These are phyloP conservation scores for Candida wancherniae DNA, from an alignment of 805 yeast species.

Conservation along the genomic window DNA sequence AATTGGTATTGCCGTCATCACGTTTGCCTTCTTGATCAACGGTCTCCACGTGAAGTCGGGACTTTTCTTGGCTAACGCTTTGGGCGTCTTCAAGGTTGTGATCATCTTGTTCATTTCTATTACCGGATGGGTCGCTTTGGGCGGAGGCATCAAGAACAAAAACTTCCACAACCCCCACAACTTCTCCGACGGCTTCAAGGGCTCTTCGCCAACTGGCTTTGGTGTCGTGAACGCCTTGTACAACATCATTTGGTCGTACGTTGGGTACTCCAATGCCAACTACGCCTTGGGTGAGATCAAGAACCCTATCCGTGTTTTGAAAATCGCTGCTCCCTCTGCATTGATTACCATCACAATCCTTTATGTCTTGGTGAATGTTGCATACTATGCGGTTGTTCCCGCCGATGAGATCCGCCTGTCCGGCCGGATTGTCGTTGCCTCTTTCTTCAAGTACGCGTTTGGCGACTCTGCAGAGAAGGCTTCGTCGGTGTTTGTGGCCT, in stretches of 20 bases:
- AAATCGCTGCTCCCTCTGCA: conserved; percentile 71
- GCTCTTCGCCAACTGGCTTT: conserved; percentile 52
- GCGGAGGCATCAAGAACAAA: conserved; percentile 56
- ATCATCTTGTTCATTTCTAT: conserved; percentile 65
- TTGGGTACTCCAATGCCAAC: conserved; percentile 80
- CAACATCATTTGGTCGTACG: conserved; percentile 80
- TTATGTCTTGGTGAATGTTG: conserved; percentile 72
- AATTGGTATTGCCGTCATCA: conserved; percentile 68
- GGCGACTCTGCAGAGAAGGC: conserved; percentile 67
- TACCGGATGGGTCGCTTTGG: conserved; percentile 81
- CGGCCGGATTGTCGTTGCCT: conserved; percentile 70
- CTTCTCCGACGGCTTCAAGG: conserved; percentile 54
- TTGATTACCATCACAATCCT: conserved; percentile 55
- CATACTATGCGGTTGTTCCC: conserved; percentile 80
- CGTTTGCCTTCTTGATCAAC: conserved; percentile 64
- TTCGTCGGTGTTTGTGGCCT: conserved; percentile 72
- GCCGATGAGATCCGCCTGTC: conserved; percentile 54
- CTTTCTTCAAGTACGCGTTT: conserved; percentile 68
- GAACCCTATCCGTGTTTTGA: conserved; percentile 66
- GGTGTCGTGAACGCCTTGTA: conserved; percentile 73
- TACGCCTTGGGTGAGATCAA: conserved; percentile 77
- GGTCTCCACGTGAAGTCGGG: conserved; percentile 61
- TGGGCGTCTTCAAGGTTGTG: conserved; percentile 72
- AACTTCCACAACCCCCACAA: conserved; percentile 52
- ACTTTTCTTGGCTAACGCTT: conserved; percentile 52